These are phyloP conservation scores for Zangia roseola DNA, from an alignment of 768 basidiomycete genomes.

Conservation along the genomic window DNA sequence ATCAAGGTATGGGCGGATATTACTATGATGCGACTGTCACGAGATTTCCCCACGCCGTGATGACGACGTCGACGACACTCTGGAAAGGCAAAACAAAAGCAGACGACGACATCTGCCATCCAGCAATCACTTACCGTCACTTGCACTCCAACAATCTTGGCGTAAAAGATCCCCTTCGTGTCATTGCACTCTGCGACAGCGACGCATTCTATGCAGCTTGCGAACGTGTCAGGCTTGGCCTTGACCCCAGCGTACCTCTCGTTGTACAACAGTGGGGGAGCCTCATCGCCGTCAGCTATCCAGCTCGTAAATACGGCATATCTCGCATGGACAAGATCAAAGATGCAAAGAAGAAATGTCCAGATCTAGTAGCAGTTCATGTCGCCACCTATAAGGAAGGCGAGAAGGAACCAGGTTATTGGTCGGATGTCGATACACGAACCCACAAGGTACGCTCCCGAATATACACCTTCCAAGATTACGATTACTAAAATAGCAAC, in stretches of 20 bases:
- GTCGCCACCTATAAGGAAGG: slow-evolving; percentile 94
- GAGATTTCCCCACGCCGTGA: not conserved
- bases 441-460: slow-evolving; percentile 79
- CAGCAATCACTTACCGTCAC: slow-evolving; percentile 77
- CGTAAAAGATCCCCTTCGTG: slow-evolving; percentile 73
- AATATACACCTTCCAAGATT: not conserved
- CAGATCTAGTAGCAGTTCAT: slow-evolving; percentile 81
- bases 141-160: slow-evolving; percentile 66
- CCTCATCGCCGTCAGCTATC: slow-evolving; percentile 94
- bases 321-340: slow-evolving; percentile 84
- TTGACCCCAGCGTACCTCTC: slow-evolving; percentile 62
- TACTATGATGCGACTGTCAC: too few species aligned
- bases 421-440: slow-evolving; percentile 82
- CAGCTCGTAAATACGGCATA: slow-evolving; percentile 90
- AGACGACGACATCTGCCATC: slow-evolving; percentile 54
- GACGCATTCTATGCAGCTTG: slow-evolving; percentile 84
- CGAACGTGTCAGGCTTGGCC: slow-evolving; percentile 77
- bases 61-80: not conserved
- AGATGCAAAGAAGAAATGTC: slow-evolving; percentile 85
- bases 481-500: not conserved
- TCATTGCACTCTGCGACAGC: slow-evolving; percentile 88
- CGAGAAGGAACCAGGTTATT: slow-evolving; percentile 83
- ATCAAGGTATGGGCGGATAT: too few species aligned
- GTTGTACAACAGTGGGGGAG: slow-evolving; percentile 88
- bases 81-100: slow-evolving; percentile 62